Conservation (phyloP, 2,329 filamentous ascomycete genomes). For the Neodidymelliopsis sp. region DNA sequence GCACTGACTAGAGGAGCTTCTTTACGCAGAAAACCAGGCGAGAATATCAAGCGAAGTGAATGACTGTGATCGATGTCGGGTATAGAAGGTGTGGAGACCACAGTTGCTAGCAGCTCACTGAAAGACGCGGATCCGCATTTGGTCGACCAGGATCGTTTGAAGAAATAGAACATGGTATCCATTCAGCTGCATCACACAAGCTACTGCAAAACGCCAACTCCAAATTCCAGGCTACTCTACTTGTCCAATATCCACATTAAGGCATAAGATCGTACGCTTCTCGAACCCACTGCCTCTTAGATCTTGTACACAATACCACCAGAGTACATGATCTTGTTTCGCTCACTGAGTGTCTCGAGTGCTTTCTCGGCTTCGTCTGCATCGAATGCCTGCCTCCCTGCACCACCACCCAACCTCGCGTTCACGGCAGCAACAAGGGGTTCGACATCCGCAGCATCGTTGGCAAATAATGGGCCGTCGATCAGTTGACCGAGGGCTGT, state of each 20-base stretch:
- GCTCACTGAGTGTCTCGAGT: conserved; percentile 78
- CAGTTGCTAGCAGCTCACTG: too few species aligned
- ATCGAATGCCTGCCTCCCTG: conserved; percentile 68
- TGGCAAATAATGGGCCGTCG: conserved; percentile 81
- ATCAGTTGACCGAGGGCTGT: conserved; percentile 83
- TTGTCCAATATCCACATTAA: too few species aligned
- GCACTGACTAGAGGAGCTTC: neutral
- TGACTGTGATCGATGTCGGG: too few species aligned
- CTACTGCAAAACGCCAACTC: neutral
- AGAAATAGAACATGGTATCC: neutral
- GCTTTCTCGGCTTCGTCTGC: conserved; percentile 78
- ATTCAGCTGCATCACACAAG: neutral
- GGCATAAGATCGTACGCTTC: neutral
- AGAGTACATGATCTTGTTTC: conserved; percentile 83
- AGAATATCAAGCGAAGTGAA: too few species aligned
- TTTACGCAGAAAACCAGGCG: too few species aligned
- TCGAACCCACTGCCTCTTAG: conserved; percentile 20
- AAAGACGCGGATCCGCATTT: too few species aligned
- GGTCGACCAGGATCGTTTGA: too few species aligned
- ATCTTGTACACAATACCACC: conserved; percentile 61
- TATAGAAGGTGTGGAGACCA: too few species aligned
- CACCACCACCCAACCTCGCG: conserved; percentile 66
- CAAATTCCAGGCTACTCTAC: neutral
- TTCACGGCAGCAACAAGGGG: conserved; percentile 84
- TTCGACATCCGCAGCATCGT: conserved; percentile 80